These are phyloP conservation scores for Tetrahymena elliotti DNA, from an alignment of 73 alveolate genomes.

Conservation along the genomic window DNA sequence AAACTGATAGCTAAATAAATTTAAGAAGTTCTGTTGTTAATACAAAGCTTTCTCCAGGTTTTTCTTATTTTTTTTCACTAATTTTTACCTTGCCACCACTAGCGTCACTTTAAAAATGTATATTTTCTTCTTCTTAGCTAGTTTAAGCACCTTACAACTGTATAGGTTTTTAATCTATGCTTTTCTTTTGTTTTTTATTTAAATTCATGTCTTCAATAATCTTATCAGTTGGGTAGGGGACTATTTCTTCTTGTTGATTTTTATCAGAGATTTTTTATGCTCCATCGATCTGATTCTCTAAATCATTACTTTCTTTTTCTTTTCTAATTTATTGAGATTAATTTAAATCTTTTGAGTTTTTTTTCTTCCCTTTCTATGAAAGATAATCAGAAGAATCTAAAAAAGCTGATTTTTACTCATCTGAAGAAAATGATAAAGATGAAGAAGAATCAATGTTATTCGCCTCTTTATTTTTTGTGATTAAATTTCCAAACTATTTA, in stretches of 20 bases:
- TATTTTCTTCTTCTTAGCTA: not conserved
- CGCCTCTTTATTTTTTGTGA: not conserved
- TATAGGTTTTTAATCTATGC: too few species aligned
- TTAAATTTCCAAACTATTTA: not conserved
- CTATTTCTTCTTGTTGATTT: not conserved
- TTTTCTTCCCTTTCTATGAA: not conserved
- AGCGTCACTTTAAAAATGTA: not conserved
- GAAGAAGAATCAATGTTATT: not conserved
- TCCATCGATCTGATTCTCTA: not conserved
- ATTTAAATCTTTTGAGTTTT: too few species aligned
- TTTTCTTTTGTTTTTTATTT: too few species aligned
- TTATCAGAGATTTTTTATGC: not conserved
- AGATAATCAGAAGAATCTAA: not conserved
- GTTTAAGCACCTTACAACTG: not conserved
- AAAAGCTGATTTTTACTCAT: not conserved
- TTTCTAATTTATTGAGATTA: not conserved
- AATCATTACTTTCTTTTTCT: not conserved
- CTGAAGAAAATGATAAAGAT: not conserved
- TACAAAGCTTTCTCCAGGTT: not conserved
- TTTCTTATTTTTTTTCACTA: not conserved
- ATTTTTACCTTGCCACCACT: not conserved
- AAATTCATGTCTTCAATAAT: too few species aligned
- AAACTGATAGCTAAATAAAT: slow-evolving; percentile 12
- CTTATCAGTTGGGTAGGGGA: not conserved
- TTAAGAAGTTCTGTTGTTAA: slow-evolving; percentile 2